Conservation (phyloP, 2,329 filamentous ascomycete species). For the Pseudopyricularia javanii region DNA sequence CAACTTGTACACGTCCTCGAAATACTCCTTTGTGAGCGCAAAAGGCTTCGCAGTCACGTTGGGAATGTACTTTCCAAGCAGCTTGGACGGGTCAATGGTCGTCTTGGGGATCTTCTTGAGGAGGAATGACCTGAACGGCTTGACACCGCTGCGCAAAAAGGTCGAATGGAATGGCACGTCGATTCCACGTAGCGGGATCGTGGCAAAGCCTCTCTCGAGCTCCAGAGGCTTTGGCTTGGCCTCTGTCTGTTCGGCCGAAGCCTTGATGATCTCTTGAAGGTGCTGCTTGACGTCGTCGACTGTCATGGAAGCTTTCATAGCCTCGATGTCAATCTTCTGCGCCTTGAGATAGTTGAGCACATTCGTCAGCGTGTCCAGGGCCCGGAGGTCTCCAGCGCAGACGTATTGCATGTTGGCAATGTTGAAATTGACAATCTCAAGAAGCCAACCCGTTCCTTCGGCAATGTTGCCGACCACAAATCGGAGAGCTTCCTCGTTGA, state of each 20-base stretch:
- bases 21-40: not conserved
- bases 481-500: constrained; percentile 6
- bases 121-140: constrained; percentile 6
- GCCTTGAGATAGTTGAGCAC: not conserved
- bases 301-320: too few species aligned
- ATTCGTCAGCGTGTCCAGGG: not conserved
- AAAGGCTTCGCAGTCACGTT: constrained; percentile 21
- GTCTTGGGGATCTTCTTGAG: constrained; percentile 12
- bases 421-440: constrained; percentile 22
- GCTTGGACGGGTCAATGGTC: constrained; percentile 10
- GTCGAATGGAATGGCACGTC: constrained; percentile 20
- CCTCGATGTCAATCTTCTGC: too few species aligned
- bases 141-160: constrained; percentile 13
- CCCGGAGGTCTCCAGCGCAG: constrained; percentile 17
- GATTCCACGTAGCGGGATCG: constrained; percentile 16
- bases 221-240: not conserved
- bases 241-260: not conserved
- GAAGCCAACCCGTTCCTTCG: constrained; percentile 9
- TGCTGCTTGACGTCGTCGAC: not conserved
- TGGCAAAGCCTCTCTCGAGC: constrained; percentile 13
- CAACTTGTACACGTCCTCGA: constrained; percentile 50
- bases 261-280: not conserved
- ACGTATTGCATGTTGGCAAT: constrained; percentile 20
- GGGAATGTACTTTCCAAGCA: constrained; percentile 20
- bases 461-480: constrained; percentile 12